These are phyloP conservation scores for Anethum foeniculum DNA, from an alignment of 140 eudicot genomes.

Conservation along the genomic window DNA sequence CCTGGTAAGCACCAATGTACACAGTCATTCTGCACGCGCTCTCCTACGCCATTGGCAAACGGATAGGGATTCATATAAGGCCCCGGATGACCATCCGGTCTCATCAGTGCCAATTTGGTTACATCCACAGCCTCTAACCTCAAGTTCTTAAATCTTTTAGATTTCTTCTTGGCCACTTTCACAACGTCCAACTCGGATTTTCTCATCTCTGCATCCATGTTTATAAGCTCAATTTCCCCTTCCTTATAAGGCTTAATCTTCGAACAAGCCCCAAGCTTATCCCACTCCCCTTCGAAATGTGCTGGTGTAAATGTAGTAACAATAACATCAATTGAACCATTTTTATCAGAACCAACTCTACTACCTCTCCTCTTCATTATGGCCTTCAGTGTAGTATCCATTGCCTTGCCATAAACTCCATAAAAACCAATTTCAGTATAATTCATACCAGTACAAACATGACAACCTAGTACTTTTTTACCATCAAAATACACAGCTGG, in stretches of 20 bases:
- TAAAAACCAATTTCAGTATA: slow-evolving; percentile 68
- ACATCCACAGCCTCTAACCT: slow-evolving; percentile 69
- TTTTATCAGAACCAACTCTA: background rate
- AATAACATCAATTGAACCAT: slow-evolving; percentile 34
- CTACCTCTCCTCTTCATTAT: slow-evolving; percentile 32
- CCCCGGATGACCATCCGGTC: slow-evolving; percentile 96
- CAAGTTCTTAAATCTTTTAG: slow-evolving; percentile 14
- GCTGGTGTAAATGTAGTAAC: slow-evolving; percentile 80
- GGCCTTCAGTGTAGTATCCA: slow-evolving; percentile 48
- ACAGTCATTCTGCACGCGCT: slow-evolving; percentile 77
- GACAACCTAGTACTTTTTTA: slow-evolving; percentile 61
- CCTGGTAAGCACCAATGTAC: slow-evolving; percentile 98
- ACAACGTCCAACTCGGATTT: slow-evolving; percentile 45
- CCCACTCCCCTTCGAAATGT: slow-evolving; percentile 98
- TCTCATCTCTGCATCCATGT: slow-evolving; percentile 79
- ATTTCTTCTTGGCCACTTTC: slow-evolving; percentile 32
- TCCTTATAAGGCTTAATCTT: slow-evolving; percentile 59
- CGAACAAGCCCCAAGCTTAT: slow-evolving; percentile 73
- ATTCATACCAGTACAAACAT: slow-evolving; percentile 38
- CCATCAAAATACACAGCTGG: slow-evolving; percentile 60
- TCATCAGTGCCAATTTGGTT: slow-evolving; percentile 57
- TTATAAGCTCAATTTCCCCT: slow-evolving; percentile 44
- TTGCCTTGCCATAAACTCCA: slow-evolving; percentile 75
- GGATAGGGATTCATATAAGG: slow-evolving; percentile 78
- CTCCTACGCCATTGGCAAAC: slow-evolving; percentile 62